Evolutionary conservation across 2,329 filamentous ascomycete genomes (phyloP).

Genomic region (Diplodia corticola): DNA sequence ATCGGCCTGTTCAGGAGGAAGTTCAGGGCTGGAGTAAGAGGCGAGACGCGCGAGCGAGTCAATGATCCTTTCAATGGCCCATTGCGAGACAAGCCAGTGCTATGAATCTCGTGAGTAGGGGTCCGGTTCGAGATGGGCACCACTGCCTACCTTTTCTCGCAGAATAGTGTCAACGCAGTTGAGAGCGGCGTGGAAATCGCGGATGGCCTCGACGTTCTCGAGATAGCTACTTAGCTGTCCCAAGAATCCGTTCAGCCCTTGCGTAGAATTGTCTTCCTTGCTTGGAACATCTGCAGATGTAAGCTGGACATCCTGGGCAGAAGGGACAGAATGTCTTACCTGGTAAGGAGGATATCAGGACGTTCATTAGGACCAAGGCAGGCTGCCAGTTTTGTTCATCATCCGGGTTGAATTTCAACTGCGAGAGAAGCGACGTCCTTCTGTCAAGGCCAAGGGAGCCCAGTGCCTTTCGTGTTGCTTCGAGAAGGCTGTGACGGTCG

Average conservation of each 20-base stretch:
- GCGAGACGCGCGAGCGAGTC: slow-evolving; percentile 37
- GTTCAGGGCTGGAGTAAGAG: slow-evolving; percentile 34
- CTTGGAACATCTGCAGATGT: slow-evolving; percentile 10
- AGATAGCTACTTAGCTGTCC: slow-evolving; percentile 15
- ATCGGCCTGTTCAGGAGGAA: slow-evolving; percentile 33
- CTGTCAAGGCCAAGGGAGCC: slow-evolving; percentile 7
- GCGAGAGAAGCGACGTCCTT: slow-evolving; percentile 14
- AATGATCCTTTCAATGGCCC: slow-evolving; percentile 46
- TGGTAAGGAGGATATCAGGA: slow-evolving; percentile 17
- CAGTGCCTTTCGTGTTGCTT: slow-evolving; percentile 5
- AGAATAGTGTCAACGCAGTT: slow-evolving; percentile 33
- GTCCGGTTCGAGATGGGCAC: neutral
- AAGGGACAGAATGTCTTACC: neutral
- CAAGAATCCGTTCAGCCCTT: slow-evolving; percentile 13
- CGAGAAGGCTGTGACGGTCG: slow-evolving; percentile 19
- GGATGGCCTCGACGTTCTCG: slow-evolving; percentile 6
- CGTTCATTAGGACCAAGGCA: slow-evolving; percentile 10
- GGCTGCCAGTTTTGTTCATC: slow-evolving; percentile 10
- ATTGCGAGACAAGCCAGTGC: slow-evolving; percentile 45
- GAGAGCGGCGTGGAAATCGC: slow-evolving; percentile 16
- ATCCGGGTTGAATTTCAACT: slow-evolving; percentile 2
- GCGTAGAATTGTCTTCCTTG: slow-evolving; percentile 6
- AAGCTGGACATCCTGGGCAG: neutral
- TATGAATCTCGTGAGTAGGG: slow-evolving; percentile 25
- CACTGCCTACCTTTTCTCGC: slow-evolving; percentile 24